Conservation (phyloP, 768 basidiomycete genomes). For the Agaricus subrufescens region DNA sequence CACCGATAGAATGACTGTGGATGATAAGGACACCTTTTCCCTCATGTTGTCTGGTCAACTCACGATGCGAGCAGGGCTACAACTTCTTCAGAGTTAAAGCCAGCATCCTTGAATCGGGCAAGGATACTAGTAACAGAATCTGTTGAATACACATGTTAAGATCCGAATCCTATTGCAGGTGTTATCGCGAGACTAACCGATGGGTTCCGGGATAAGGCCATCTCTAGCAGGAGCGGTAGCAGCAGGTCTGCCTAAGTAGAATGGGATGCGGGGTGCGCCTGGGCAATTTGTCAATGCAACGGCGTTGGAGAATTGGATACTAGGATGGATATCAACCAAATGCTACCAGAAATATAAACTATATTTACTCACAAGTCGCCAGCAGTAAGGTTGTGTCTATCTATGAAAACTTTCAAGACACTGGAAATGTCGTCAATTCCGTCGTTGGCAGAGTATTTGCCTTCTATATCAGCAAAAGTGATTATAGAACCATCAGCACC, state of each 20-base stretch:
- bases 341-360: conserved; percentile 13
- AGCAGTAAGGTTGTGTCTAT: conserved; percentile 29
- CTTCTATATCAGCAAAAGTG: conserved; percentile 37
- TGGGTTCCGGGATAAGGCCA: conserved; percentile 20
- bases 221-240: conserved; percentile 27
- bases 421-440: conserved; percentile 40
- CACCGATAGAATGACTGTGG: conserved; percentile 18
- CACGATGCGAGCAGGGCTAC: conserved; percentile 32
- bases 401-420: conserved; percentile 28
- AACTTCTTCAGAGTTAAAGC: conserved; percentile 29
- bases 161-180: neutral
- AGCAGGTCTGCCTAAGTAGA: conserved; percentile 32
- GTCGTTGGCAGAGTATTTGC: conserved; percentile 35
- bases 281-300: conserved; percentile 37
- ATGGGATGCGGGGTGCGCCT: conserved; percentile 36
- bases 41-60: too few relatives aligned
- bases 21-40: too few relatives aligned
- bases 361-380: conserved; percentile 37
- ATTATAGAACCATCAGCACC: conserved; percentile 43
- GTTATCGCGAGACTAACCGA: conserved; percentile 5
- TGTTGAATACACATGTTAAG: conserved; percentile 2
- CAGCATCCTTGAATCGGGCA: conserved; percentile 28
- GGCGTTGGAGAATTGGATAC: conserved; percentile 44
- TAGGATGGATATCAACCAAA: conserved; percentile 17
- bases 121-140: conserved; percentile 27